phyloP scores from a whole-genome alignment of 495 filamentous ascomycete species.

The Viridothelium virens region DNA sequence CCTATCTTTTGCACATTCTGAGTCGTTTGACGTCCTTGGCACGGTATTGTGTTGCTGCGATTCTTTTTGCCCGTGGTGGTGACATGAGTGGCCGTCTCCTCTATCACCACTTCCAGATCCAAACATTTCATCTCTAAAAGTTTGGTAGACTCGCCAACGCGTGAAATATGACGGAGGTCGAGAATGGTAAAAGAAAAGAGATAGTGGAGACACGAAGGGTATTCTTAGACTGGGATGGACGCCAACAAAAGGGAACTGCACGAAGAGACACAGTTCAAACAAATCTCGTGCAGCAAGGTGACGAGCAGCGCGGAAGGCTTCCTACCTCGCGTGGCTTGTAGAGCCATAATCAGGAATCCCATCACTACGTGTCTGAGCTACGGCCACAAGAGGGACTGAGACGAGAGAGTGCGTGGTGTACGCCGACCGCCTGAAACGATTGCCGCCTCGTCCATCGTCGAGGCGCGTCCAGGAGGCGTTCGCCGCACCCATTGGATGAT shows the following conservation, averaged over 20 bases:
- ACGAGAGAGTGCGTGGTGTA: background rate
- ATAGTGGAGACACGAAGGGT: constrained; percentile 4
- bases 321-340: constrained; percentile 1
- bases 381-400: constrained; percentile 5
- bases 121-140: constrained; percentile 8
- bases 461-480: background rate
- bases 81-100: background rate
- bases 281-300: background rate
- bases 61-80: background rate
- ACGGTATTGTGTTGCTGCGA: background rate
- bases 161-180: background rate
- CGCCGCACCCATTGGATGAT: constrained; percentile 1
- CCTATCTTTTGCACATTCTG: background rate
- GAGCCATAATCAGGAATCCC: background rate
- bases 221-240: constrained; percentile 2
- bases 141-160: background rate
- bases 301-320: background rate
- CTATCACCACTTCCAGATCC: background rate
- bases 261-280: constrained; percentile 6
- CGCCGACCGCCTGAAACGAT: background rate
- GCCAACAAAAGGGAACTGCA: constrained; percentile 6
- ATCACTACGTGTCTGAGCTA: constrained; percentile 10
- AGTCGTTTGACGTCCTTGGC: background rate
- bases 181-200: background rate
- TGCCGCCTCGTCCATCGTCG: constrained; percentile 8